phyloP scores from a whole-genome alignment of 2,329 filamentous ascomycete species.

The Clonostachys sp. region DNA sequence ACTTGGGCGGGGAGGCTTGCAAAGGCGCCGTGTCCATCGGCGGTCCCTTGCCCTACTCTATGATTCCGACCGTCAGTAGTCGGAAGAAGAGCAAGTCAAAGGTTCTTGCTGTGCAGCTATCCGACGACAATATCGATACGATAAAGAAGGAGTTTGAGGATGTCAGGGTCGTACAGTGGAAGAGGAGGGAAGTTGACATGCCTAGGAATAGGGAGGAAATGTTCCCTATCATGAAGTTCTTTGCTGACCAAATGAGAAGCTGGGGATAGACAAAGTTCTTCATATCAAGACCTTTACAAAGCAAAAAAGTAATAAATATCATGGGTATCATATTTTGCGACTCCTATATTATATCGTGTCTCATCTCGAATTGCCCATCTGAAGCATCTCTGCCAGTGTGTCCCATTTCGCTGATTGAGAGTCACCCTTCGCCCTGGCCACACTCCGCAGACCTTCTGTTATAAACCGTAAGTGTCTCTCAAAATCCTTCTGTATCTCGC shows the following conservation, averaged over 20 bases:
- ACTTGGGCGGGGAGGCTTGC: slow-evolving; percentile 16
- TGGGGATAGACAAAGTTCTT: slow-evolving; percentile 6
- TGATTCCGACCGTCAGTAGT: slow-evolving; percentile 37
- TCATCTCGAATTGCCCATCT: slow-evolving; percentile 32
- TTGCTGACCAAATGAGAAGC: slow-evolving; percentile 56
- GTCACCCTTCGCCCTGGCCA: slow-evolving; percentile 70
- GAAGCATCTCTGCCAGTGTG: slow-evolving; percentile 74
- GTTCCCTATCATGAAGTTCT: slow-evolving; percentile 82
- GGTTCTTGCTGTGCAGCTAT: slow-evolving; percentile 56
- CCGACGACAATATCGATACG: slow-evolving; percentile 57
- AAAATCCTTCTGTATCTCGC: slow-evolving; percentile 56
- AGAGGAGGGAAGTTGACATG: slow-evolving; percentile 72
- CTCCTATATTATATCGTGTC: slow-evolving; percentile 10
- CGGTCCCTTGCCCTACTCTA: slow-evolving; percentile 49
- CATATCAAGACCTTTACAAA: not conserved
- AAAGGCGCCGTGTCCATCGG: slow-evolving; percentile 62
- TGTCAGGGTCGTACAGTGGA: slow-evolving; percentile 66
- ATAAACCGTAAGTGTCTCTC: slow-evolving; percentile 66
- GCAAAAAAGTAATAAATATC: slow-evolving; percentile 11
- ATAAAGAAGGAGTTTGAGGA: slow-evolving; percentile 63
- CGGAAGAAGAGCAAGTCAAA: slow-evolving; percentile 57
- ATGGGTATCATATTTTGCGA: not conserved
- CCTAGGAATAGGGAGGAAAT: slow-evolving; percentile 81
- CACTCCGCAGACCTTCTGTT: slow-evolving; percentile 65
- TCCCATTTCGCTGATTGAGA: slow-evolving; percentile 63